A percentile compares a stretch with the other conserved stretches of the same genome.
Evolutionary conservation across 192 early-diverging fungal species (phyloP).

Genomic region (Gonapodya sp.): DNA sequence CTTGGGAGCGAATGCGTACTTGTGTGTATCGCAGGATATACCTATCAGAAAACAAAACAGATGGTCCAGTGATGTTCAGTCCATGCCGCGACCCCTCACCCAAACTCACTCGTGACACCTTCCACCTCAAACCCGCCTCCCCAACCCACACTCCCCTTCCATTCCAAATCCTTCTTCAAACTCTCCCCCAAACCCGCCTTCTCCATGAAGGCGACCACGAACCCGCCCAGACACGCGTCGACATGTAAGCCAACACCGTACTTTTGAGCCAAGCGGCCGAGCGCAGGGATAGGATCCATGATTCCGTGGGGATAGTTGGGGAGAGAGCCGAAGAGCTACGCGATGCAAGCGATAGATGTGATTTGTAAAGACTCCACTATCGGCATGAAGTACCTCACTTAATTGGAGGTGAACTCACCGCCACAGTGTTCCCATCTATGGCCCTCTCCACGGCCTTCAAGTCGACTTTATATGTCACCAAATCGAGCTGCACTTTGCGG

Average conservation of each 20-base stretch:
- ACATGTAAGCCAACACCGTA: slow-evolving; percentile 83
- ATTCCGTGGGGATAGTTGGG: slow-evolving; percentile 91
- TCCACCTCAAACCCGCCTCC: slow-evolving; percentile 3
- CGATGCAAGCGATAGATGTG: not conserved
- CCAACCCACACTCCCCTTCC: not conserved
- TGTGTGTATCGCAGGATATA: slow-evolving; percentile 95
- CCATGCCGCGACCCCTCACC: slow-evolving; percentile 1
- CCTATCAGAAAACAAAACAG: slow-evolving; percentile 84
- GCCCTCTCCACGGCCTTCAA: slow-evolving; percentile 62
- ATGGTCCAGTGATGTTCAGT: slow-evolving; percentile 68
- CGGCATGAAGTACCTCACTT: not conserved
- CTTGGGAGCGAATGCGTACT: slow-evolving; percentile 57
- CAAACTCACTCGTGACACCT: not conserved
- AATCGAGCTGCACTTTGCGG: slow-evolving; percentile 73
- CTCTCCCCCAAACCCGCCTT: slow-evolving; percentile 71
- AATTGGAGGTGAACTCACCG: slow-evolving; percentile 38
- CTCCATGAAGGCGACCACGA: slow-evolving; percentile 87
- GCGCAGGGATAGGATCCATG: slow-evolving; percentile 75
- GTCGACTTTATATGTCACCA: slow-evolving; percentile 63
- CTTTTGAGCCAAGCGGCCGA: slow-evolving; percentile 68
- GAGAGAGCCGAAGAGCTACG: slow-evolving; percentile 74
- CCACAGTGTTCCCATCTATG: slow-evolving; percentile 85
- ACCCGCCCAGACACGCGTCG: slow-evolving; percentile 92
- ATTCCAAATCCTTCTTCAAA: not conserved
- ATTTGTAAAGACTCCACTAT: not conserved